Base-by-base conservation (phyloP, 371 early-diverging fungal species). In the Lichtheimia ornata region DNA sequence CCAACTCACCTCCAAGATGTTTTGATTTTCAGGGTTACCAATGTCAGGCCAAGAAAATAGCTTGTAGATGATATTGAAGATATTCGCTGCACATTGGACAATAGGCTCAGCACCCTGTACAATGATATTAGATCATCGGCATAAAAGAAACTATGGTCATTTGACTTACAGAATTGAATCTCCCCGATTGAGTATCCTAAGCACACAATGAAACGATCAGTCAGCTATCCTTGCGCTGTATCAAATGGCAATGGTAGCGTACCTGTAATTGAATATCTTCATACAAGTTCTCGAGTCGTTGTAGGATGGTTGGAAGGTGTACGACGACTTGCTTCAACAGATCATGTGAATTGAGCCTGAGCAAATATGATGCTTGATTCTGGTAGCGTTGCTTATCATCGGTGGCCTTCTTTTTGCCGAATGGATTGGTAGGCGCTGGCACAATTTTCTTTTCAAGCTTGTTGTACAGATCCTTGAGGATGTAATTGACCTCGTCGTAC, bases 1-100 rank as follows among this genome's bases (percentile, higher is more conserved):
- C 18, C 18, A 41, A 41, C 35, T 61, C 44, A 71, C 77, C 55
- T 67, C 45, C 27, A 79, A 58, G 7, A 79, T 65, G 30, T 66
- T 66, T 14, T 62, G 60, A 41, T 84, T 71, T 51, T 83, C 86
- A 15, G 77, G 69, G 40, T 73, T 77, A 40, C 70, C 59, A 40
- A 86, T 72, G 17, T 84, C 85, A 22, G 79, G 71, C 86, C 88
- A 88, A 3, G 79, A 82, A 6, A 88, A 55, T 12, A 86, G 24
- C 9, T 82, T 76, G 24, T 56, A 57, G 3, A 88, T 30, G 18
- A 82, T 69, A 41, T 83, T 71, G 12, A 88, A 62, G n/a, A 83
- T 68, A 11, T 70, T 58, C 2, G 68, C 56, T 7, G 83, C 62
- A 45, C 84, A 81, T 9, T 55, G n/a, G 0, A 69, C 71, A 11